Percentiles rank a stretch among this genome's conserved stretches.
Evolutionary conservation across 1,284 basidiomycete species (phyloP).

Genomic region (Malassezia japonica): DNA sequence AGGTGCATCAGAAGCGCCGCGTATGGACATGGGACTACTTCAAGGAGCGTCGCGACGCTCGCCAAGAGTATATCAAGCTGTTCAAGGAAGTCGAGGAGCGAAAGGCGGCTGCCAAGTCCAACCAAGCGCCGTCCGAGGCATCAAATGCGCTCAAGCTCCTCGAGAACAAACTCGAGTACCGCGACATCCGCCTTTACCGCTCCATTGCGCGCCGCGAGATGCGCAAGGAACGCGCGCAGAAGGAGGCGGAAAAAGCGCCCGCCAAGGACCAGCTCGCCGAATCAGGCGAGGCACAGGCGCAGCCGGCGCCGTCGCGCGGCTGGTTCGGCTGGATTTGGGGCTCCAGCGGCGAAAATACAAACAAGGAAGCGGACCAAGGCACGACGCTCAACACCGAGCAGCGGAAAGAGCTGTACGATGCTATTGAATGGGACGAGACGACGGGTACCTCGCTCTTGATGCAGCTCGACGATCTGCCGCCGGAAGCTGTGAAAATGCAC

Average conservation of each 20-base stretch:
- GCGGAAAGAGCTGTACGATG: conserved; percentile 81
- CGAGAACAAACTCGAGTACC: conserved; percentile 77
- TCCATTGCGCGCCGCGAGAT: conserved; percentile 85
- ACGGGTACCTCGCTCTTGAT: conserved; percentile 21
- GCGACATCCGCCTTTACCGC: conserved; percentile 94
- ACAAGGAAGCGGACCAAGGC: conserved; percentile 21
- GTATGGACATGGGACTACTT: conserved; percentile 93
- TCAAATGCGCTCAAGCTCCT: conserved; percentile 56
- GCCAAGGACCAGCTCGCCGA: neutral
- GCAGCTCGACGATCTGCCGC: conserved; percentile 53
- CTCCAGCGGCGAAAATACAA: conserved; percentile 7
- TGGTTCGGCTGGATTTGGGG: conserved; percentile 48
- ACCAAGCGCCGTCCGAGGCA: conserved; percentile 23
- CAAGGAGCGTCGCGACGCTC: conserved; percentile 74
- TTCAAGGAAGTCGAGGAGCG: conserved; percentile 64
- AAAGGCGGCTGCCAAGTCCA: neutral
- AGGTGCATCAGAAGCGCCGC: conserved; percentile 71
- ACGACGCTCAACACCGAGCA: conserved; percentile 81
- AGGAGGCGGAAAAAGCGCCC: neutral
- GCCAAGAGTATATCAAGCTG: conserved; percentile 69
- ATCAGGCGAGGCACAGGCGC: conserved; percentile 3
- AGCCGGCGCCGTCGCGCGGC: conserved; percentile 56
- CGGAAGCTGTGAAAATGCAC: conserved; percentile 71
- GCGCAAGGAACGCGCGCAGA: conserved; percentile 61
- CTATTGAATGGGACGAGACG: conserved; percentile 72